These are phyloP conservation scores for Boletus semigastroideus DNA, from an alignment of 1,284 basidiomycete genomes.

Conservation along the genomic window DNA sequence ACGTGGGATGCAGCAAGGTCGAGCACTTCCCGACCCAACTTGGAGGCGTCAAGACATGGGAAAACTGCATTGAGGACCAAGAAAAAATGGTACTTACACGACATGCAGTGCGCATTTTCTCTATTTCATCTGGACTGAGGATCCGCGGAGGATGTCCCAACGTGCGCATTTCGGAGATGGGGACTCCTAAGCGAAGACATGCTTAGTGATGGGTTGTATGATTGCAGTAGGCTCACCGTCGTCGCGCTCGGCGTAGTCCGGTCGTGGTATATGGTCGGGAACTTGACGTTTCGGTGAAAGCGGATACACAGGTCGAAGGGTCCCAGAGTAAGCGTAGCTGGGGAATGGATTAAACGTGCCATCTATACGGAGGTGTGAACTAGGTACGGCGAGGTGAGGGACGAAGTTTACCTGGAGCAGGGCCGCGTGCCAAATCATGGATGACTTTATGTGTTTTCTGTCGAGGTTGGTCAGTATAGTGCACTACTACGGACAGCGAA, in stretches of 20 bases:
- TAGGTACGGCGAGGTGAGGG: not conserved
- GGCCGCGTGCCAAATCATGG: slow-evolving; percentile 60
- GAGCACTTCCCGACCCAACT: slow-evolving; percentile 90
- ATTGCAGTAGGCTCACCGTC: slow-evolving; percentile 50
- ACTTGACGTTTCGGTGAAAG: slow-evolving; percentile 67
- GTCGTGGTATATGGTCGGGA: slow-evolving; percentile 73
- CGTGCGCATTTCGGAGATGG: slow-evolving; percentile 56
- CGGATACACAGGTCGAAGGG: slow-evolving; percentile 73
- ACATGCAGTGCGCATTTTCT: slow-evolving; percentile 78
- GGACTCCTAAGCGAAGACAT: slow-evolving; percentile 48
- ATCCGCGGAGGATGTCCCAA: slow-evolving; percentile 65
- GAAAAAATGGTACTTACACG: slow-evolving; percentile 48
- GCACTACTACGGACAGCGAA: not conserved
- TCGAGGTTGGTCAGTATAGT: slow-evolving; percentile 1
- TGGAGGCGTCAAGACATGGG: not conserved
- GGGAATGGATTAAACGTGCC: slow-evolving; percentile 76
- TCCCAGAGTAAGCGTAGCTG: slow-evolving; percentile 66
- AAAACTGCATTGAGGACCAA: not conserved
- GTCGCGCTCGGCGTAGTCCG: slow-evolving; percentile 67
- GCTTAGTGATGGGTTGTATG: slow-evolving; percentile 9
- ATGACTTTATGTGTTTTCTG: slow-evolving; percentile 80
- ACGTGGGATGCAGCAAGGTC: slow-evolving; percentile 87
- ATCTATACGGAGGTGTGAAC: slow-evolving; percentile 38
- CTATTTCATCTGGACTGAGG: slow-evolving; percentile 65
- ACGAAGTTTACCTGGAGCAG: slow-evolving; percentile 22